These are phyloP conservation scores for Pseudopyrenochaeta lycopersici DNA, from an alignment of 2,329 filamentous ascomycete species.

Conservation along the genomic window DNA sequence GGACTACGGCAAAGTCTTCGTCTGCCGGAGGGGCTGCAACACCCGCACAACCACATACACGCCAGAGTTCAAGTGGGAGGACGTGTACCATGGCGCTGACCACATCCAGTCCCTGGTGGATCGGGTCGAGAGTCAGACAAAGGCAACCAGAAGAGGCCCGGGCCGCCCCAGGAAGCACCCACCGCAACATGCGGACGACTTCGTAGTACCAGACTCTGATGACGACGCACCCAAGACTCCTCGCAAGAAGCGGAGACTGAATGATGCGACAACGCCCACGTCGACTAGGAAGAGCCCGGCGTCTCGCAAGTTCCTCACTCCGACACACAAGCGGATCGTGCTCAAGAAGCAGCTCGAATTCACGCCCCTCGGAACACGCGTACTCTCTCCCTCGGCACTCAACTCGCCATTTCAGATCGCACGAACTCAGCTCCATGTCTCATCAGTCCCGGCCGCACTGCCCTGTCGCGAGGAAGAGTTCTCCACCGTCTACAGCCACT, in stretches of 20 bases:
- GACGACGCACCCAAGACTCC: conserved; percentile 55
- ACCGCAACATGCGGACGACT: conserved; percentile 54
- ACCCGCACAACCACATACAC: conserved; percentile 90
- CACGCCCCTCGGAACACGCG: conserved; percentile 89
- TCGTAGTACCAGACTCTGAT: conserved; percentile 54
- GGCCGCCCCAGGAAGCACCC: conserved; percentile 43
- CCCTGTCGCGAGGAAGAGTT: conserved; percentile 95
- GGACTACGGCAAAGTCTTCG: conserved; percentile 84
- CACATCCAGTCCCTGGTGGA: conserved; percentile 73
- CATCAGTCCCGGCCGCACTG: conserved; percentile 86
- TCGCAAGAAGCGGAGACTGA: conserved; percentile 59
- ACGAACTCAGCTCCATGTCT: conserved; percentile 88
- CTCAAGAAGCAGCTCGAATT: conserved; percentile 93
- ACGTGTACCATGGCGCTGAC: conserved; percentile 75
- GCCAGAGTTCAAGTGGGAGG: conserved; percentile 90
- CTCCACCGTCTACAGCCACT: conserved; percentile 87
- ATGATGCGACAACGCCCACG: conserved; percentile 54
- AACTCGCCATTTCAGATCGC: conserved; percentile 92
- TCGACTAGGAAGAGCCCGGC: conserved; percentile 57
- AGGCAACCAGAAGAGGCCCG: conserved; percentile 68
- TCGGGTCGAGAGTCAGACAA: conserved; percentile 75
- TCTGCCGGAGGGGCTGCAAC: conserved; percentile 90
- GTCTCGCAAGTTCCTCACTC: conserved; percentile 66
- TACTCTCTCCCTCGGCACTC: conserved; percentile 78
- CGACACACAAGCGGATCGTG: conserved; percentile 73